Conservation (phyloP, 2,329 filamentous ascomycete genomes). For the Nemania sp. region DNA sequence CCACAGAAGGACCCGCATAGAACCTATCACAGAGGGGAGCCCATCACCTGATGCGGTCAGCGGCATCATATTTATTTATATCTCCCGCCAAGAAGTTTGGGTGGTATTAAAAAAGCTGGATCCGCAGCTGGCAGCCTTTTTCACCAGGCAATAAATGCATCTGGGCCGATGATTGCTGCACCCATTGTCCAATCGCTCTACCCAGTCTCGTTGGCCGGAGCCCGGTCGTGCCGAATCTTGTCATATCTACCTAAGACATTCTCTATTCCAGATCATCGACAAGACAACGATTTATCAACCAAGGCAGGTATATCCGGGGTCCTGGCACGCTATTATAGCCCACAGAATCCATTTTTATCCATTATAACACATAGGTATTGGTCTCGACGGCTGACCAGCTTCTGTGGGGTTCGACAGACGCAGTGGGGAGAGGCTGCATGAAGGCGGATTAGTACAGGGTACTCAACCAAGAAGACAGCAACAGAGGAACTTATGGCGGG, state of each 20-base stretch:
- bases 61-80: constrained; percentile 28
- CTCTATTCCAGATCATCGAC: not conserved
- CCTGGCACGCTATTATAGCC: not conserved
- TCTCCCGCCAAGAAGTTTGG: constrained; percentile 14
- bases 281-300: not conserved
- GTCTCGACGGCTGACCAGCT: constrained; percentile 6
- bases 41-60: constrained; percentile 20
- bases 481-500: constrained; percentile 2
- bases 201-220: constrained; percentile 1
- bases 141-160: not conserved
- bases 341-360: not conserved
- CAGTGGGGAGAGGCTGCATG: constrained; percentile 7
- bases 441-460: not conserved
- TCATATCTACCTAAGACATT: not conserved
- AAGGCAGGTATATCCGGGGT: not conserved
- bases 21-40: constrained; percentile 16
- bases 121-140: constrained; percentile 1
- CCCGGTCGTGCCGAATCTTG: constrained; percentile 11
- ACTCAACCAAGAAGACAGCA: not conserved
- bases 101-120: not conserved
- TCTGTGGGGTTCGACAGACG: constrained; percentile 17
- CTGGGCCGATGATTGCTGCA: not conserved
- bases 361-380: constrained; percentile 2
- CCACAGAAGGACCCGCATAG: not conserved
- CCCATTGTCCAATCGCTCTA: constrained; percentile 2